Evolutionary conservation across 306 rosid species (phyloP).

Genomic region (Potentilla sterilis): DNA sequence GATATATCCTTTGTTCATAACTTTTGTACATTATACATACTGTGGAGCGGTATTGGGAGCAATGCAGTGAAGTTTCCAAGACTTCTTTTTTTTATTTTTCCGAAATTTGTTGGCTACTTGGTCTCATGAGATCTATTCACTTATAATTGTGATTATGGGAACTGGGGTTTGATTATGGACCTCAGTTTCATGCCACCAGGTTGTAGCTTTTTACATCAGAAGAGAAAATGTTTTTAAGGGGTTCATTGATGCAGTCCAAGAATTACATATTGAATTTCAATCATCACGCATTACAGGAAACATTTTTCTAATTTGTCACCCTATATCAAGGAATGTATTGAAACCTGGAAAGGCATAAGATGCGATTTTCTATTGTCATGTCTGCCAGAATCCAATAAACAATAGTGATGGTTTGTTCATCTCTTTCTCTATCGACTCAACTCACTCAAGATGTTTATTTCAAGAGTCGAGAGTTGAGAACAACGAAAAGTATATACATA

Average conservation of each 20-base stretch:
- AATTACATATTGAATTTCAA: neutral
- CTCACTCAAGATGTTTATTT: too few relatives aligned
- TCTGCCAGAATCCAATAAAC: neutral
- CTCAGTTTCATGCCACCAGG: neutral
- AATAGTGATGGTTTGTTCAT: neutral
- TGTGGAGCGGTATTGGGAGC: neutral
- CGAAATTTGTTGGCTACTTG: neutral
- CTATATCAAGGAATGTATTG: neutral
- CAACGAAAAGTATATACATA: neutral
- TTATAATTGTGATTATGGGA: neutral
- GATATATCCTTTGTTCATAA: constrained; percentile 19
- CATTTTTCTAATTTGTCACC: neutral
- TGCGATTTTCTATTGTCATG: neutral
- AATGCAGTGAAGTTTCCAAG: neutral
- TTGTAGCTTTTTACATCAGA: neutral
- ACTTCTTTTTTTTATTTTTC: neutral
- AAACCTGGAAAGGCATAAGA: neutral
- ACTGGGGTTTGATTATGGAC: neutral
- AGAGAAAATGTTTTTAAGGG: neutral
- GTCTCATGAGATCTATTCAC: neutral
- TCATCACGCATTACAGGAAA: neutral
- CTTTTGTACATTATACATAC: constrained; percentile 12
- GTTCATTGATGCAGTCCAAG: constrained; percentile 1
- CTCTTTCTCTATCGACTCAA: neutral
- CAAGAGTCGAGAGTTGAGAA: neutral